Evolutionary conservation across 2,329 filamentous ascomycete species (phyloP), one percentile per base, ranked within the genome.

Genomic region (Colletotrichum navitas): DNA sequence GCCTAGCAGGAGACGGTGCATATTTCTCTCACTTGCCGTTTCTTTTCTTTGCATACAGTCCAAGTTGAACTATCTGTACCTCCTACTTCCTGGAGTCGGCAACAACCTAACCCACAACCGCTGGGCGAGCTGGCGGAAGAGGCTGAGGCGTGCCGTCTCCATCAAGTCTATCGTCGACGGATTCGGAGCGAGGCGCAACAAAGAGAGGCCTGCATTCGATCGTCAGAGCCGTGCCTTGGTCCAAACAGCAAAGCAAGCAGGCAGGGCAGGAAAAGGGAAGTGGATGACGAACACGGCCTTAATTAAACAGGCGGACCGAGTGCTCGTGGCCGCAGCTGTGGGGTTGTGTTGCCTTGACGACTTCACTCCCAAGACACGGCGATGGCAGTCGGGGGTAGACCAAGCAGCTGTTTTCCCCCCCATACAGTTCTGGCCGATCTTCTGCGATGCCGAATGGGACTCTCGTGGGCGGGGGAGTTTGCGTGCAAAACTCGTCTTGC

Each of bases 111-210:
- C 3, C 36, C 36, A 14, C 34, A 34, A 5, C 34, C 34, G n/a
- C 26, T 8, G 29, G 16, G 7, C 26, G 29, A 34, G 29, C 24
- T n/a, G 10, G 32, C 32, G 21, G 11, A 32, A 24, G 10, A n/a
- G 52, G 21, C 52, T n/a, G 41, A n/a, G 18, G 43, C 7, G n/a
- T 45, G 14, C 18, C 26, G 34, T 34, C 24, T 63, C 34, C 16
- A 16, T 24, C 45, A 21, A n/a, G 18, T 39, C 60, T 21, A 34
- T 41, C 16, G n/a, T 52, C 24, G 47, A 52, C 36, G 24, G 16
- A 41, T 26, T 52, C 16, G 47, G 43, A 24, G 11, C 24, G 41
- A 62, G 32, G 32, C 29, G 47, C 32, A 63, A 43, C 61, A 54
- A 54, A 54, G 61, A n/a, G 43, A 39, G 32, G 2, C 3, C 32